phyloP scores from a whole-genome alignment of 228 moss, liverwort and hornwort species.

The Sphagnum magellanicum region DNA sequence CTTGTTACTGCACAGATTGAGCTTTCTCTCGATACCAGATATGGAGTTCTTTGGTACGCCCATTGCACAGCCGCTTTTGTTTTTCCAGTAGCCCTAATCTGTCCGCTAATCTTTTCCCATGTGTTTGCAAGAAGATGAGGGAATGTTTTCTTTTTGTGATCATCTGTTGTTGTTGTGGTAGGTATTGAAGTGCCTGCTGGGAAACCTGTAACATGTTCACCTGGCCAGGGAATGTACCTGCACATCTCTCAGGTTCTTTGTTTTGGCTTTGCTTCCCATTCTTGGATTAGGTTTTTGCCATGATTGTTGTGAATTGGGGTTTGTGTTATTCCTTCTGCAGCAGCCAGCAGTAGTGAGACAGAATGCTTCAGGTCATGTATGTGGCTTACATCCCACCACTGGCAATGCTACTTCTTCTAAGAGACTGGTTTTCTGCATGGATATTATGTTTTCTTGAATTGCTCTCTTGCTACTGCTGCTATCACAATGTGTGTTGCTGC shows the following conservation, averaged over 20 bases:
- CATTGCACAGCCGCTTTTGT: neutral
- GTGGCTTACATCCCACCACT: neutral
- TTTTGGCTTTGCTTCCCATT: neutral
- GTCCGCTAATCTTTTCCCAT: no score
- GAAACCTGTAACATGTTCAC: slow-evolving; percentile 39
- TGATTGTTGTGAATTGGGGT: no score
- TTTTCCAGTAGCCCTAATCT: neutral
- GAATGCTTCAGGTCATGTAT: neutral
- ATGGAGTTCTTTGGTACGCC: slow-evolving; percentile 59
- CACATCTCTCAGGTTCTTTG: slow-evolving; percentile 73
- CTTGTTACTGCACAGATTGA: no score
- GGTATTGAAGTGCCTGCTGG: slow-evolving; percentile 81
- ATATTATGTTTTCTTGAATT: no score
- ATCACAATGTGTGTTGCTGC: no score
- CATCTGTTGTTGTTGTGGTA: slow-evolving; percentile 8
- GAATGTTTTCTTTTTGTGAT: no score
- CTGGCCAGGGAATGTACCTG: slow-evolving; percentile 63
- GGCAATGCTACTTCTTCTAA: no score
- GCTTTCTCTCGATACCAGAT: neutral
- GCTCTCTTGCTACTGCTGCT: no score
- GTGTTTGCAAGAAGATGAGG: no score
- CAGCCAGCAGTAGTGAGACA: neutral
- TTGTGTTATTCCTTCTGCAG: neutral
- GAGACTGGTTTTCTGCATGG: no score
- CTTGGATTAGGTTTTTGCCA: neutral